Percentiles rank a stretch among this genome's conserved stretches.
phyloP scores from a whole-genome alignment of 495 filamentous ascomycete genomes.

The Daldinia vernicosa region DNA sequence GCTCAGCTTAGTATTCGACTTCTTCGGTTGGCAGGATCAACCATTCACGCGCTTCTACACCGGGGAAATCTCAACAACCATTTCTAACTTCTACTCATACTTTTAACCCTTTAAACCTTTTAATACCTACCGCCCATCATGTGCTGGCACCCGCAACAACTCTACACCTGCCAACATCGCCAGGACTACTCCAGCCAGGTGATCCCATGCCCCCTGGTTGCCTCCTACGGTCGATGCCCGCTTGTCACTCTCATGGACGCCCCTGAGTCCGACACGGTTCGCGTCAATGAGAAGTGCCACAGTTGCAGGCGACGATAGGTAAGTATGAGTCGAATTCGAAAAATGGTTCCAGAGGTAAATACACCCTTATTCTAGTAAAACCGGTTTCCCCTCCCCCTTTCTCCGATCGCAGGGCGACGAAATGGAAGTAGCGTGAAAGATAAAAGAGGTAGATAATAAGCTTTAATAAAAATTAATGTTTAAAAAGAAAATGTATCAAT shows the following conservation, averaged over 20 bases:
- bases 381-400: constrained; percentile 12
- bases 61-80: not conserved
- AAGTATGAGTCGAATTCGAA: not conserved
- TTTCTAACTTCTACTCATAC: not conserved
- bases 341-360: constrained; percentile 18
- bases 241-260: constrained; percentile 19
- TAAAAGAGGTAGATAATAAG: constrained; percentile 9
- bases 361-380: not conserved
- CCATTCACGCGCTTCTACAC: constrained; percentile 4
- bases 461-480: too few species aligned
- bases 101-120: not conserved
- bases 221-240: constrained; percentile 29
- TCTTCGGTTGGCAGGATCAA: constrained; percentile 2
- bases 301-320: not conserved
- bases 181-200: constrained; percentile 24
- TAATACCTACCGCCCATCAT: constrained; percentile 13
- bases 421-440: constrained; percentile 13
- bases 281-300: constrained; percentile 1
- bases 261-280: constrained; percentile 11
- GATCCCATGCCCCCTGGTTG: constrained; percentile 21
- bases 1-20: not conserved
- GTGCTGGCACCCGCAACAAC: constrained; percentile 28
- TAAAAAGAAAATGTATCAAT: too few species aligned
- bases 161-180: constrained; percentile 23
- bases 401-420: constrained; percentile 23